A percentile compares a stretch with the other conserved stretches of the same genome.
These are phyloP conservation scores for Hypomyces rosellus DNA, from an alignment of 2,329 filamentous ascomycete genomes.

Conservation along the genomic window DNA sequence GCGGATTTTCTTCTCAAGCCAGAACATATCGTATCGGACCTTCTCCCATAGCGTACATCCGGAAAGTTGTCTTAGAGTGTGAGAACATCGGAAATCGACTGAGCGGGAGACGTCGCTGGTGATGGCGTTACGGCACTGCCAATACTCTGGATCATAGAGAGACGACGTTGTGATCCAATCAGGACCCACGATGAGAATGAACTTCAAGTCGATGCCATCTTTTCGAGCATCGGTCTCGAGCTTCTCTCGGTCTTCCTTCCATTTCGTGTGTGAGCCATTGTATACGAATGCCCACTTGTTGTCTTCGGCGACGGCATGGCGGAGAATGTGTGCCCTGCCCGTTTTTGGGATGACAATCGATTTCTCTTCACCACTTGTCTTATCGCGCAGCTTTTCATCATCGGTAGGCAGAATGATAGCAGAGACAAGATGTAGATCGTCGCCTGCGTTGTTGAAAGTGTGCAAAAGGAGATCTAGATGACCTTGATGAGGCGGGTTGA, in stretches of 20 bases:
- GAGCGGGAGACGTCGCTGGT: constrained; percentile 20
- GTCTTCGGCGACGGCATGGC: constrained; percentile 14
- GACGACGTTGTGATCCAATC: constrained; percentile 16
- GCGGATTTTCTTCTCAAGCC: constrained; percentile 11
- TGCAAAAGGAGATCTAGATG: constrained; percentile 27
- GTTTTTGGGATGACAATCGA: constrained; percentile 13
- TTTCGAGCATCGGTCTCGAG: constrained; percentile 8
- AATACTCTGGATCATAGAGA: constrained; percentile 13
- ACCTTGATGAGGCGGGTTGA: constrained; percentile 32
- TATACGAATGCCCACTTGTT: constrained; percentile 23
- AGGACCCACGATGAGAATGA: constrained; percentile 20
- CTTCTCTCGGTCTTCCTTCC: constrained; percentile 11
- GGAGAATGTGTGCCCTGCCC: constrained; percentile 20
- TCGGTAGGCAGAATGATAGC: constrained; percentile 25
- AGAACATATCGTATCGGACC: constrained; percentile 1
- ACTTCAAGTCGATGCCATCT: constrained; percentile 15
- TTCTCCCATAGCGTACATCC: constrained; percentile 17
- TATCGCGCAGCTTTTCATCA: constrained; percentile 19
- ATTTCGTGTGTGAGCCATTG: constrained; percentile 13
- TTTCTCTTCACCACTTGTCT: constrained; percentile 13
- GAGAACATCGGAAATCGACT: constrained; percentile 20
- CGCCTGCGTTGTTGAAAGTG: constrained; percentile 20
- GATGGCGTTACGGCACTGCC: constrained; percentile 19
- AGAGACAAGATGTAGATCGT: constrained; percentile 23
- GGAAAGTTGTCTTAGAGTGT: constrained; percentile 17